Evolutionary conservation across 164 flowering plant species (phyloP), one percentile per base, ranked within the genome.

Genomic region (Sextonia rubra): DNA sequence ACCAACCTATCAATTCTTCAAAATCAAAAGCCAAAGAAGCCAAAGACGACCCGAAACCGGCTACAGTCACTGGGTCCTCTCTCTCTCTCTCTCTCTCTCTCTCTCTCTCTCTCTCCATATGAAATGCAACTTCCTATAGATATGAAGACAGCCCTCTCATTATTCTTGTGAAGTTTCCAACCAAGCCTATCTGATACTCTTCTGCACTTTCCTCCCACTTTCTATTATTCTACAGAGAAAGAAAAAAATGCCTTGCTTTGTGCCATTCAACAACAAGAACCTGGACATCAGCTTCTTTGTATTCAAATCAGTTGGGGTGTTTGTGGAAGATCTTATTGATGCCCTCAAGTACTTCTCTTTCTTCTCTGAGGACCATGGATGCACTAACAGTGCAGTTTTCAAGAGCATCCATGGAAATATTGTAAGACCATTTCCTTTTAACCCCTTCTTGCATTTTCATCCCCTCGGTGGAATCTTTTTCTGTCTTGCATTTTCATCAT

Each of bases 401-500:
- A 75, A 71, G 68, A 89, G 93, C 81, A 79, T 89, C 79, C 93
- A 89, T 83, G 93, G 93, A 32, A 89, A 82, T 65, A 75, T 85
- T 90, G 93, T 89, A 69, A 23, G 71, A 6, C 44, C 23, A 69
- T 12, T 22, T 0, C 23, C 15, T 60, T 71, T 15, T 22, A 1
- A n/a, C 20, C 62, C 60, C 60, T 24, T 58, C 6, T 67, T 47
- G 26, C 30, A 8, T 22, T 52, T 30, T 15, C 8, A 37, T n/a
- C n/a, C n/a, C n/a, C 44, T 8, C 7, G 7, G 11, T 37, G 44
- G 44, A 8, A 5, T 37, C 9, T 17, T 67, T 60, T 20, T 37
- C 44, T 37, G 11, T 37, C 44, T 37, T 1, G 44, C 44, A 37
- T 37, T 37, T 37, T 37, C 44, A 37, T 37, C 44, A n/a, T n/a